Base-by-base conservation (phyloP, 2,329 filamentous ascomycete genomes). In the Hirsutella thompsonii region DNA sequence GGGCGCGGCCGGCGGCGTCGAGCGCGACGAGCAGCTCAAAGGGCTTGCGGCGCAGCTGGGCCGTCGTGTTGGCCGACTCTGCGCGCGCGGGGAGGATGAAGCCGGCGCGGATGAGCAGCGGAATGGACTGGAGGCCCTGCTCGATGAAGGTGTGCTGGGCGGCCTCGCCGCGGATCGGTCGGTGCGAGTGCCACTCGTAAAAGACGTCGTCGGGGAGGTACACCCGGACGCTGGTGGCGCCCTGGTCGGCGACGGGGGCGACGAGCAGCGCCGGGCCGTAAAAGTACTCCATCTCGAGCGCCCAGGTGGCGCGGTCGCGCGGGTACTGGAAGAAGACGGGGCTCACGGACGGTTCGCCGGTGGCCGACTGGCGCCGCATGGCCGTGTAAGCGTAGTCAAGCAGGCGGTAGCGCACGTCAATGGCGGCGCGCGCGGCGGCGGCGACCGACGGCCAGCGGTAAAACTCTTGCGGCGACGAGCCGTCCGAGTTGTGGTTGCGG, bases 361-460 rank as follows among this genome's bases (percentile, higher is more conserved):
- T 70, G 16, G 65, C 52, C 23, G 68, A 71, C 55, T 84, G 74
- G 42, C 63, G 60, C 54, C 79, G 66, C 49, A 87, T 67, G 1
- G 78, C 75, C 1, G 83, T 88, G 66, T 90, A 89, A 44, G 85
- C 69, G 61, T 89, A 89, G 52, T 88, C 83, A n/a, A 90, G 67
- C n/a, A 89, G 66, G 26, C 74, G 70, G 62, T 89, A 89, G n/a
- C 84, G 73, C 37, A 79, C 77, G 23, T 72, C 71, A 50, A 89
- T 86, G 16, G 78, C 81, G 44, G 75, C 79, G 42, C 70, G 72
- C 0, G 81, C 81, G 0, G 81, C 79, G 8, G 69, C 61, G 0
- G 81, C 67, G 5, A 84, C 81, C 1, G 65, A 59, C 0, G 67
- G 61, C 79, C 81, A 88, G 36, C 66, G 71, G 58, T 88, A 90